Percentiles rank a stretch among this genome's conserved stretches.
These are phyloP conservation scores for Dactylellina drechsleri DNA, from an alignment of 2,329 filamentous ascomycete species.

Conservation along the genomic window DNA sequence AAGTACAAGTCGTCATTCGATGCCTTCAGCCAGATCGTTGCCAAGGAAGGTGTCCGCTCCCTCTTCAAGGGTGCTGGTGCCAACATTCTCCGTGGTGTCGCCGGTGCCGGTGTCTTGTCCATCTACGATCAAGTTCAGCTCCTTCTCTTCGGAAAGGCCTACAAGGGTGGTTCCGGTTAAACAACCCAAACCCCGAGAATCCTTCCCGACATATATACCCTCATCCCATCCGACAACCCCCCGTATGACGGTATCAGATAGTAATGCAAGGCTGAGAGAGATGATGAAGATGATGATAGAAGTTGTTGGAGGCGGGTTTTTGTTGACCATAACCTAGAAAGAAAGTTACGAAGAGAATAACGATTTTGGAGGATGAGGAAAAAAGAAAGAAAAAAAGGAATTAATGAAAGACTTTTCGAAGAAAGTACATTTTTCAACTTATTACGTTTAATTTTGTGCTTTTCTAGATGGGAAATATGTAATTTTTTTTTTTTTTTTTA, in stretches of 20 bases:
- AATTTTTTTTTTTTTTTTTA: constrained; percentile 37
- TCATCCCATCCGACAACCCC: constrained; percentile 41
- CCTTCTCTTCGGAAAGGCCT: constrained; percentile 99
- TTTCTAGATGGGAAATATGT: constrained; percentile 52
- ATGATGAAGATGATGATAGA: constrained; percentile 48
- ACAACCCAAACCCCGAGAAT: constrained; percentile 34
- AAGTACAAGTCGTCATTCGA: constrained; percentile 99
- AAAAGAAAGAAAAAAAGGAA: constrained; percentile 24
- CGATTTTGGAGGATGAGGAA: constrained; percentile 25
- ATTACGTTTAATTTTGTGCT: constrained; percentile 53
- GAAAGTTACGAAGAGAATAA: constrained; percentile 34
- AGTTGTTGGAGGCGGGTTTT: constrained; percentile 38
- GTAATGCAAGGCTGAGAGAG: constrained; percentile 15
- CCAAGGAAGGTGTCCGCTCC: constrained; percentile 96
- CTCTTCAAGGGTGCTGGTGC: constrained; percentile 99
- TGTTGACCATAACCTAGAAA: constrained; percentile 31
- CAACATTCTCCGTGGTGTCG: constrained; percentile 99
- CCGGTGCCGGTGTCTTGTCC: constrained; percentile 99
- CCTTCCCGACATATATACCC: constrained; percentile 44
- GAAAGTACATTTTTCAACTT: constrained; percentile 52
- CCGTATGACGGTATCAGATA: constrained; percentile 48
- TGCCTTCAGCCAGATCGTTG: constrained; percentile 94
- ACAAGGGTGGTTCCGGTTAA: constrained; percentile 70
- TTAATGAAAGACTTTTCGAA: constrained; percentile 41
- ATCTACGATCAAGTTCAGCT: constrained; percentile 99